Conservation (phyloP, 1,284 basidiomycete species). For the Coniophora puteana region DNA sequence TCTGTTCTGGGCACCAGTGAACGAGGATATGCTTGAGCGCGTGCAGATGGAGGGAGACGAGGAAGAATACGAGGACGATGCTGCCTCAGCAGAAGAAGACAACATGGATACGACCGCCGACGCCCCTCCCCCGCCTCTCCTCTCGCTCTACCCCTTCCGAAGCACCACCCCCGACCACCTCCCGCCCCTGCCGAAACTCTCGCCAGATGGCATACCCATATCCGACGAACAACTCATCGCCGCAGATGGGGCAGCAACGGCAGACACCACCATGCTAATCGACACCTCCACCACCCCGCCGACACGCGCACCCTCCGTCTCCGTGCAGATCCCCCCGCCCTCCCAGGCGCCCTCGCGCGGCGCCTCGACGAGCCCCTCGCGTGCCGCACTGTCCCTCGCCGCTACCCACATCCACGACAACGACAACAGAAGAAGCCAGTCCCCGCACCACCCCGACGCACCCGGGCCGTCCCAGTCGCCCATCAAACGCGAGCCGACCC, state of each 20-base stretch:
- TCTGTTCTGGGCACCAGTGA: too few relatives aligned
- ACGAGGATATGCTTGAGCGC: not conserved
- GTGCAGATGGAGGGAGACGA: conserved; percentile 29
- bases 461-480: conserved; percentile 27
- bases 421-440: conserved; percentile 29
- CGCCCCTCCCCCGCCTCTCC: conserved; percentile 16
- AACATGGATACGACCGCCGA: conserved; percentile 25
- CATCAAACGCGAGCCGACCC: too few relatives aligned
- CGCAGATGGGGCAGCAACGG: conserved; percentile 12
- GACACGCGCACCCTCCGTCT: too few relatives aligned
- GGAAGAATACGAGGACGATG: conserved; percentile 36
- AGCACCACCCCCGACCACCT: conserved; percentile 27
- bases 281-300: too few relatives aligned
- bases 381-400: conserved; percentile 29
- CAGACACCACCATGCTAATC: conserved; percentile 66
- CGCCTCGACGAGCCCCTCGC: conserved; percentile 16
- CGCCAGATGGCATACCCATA: too few relatives aligned
- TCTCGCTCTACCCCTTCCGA: too few relatives aligned
- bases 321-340: conserved; percentile 35
- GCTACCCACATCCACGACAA: conserved; percentile 25
- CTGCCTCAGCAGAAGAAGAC: conserved; percentile 21
- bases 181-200: conserved; percentile 44
- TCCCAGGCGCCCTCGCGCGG: conserved; percentile 29
- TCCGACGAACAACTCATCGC: too few relatives aligned
- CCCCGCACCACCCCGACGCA: conserved; percentile 28